phyloP scores from a whole-genome alignment of 73 alveolate genomes.

The Stentor roeselii region DNA sequence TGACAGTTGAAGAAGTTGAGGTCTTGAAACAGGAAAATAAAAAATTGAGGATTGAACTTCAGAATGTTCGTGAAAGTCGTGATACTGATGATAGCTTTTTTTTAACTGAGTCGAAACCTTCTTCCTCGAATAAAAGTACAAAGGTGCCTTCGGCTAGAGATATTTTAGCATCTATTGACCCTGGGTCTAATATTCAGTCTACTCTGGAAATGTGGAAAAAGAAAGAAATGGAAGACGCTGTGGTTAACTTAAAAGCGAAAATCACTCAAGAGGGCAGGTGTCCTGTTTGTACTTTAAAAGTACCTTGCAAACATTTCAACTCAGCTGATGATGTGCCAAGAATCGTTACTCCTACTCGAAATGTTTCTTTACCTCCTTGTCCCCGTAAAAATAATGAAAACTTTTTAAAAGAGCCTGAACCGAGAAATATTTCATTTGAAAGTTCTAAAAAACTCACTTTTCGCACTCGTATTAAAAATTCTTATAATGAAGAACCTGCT shows the following conservation, averaged over 20 bases:
- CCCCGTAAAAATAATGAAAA: constrained; percentile 22
- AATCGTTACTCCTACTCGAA: background rate
- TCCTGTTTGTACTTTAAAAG: constrained; percentile 52
- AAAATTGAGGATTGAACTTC: constrained; percentile 60
- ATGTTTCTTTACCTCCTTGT: background rate
- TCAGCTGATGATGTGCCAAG: constrained; percentile 33
- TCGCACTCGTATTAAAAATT: background rate
- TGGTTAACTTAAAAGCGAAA: constrained; percentile 38
- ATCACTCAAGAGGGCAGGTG: constrained; percentile 44
- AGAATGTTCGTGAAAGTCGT: background rate
- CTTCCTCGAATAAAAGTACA: background rate
- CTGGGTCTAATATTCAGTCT: constrained; percentile 8
- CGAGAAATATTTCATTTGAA: background rate
- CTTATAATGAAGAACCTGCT: constrained; percentile 24
- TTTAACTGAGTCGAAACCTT: background rate
- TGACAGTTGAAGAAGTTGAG: constrained; percentile 55
- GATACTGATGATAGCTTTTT: constrained; percentile 7
- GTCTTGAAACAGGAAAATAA: constrained; percentile 71
- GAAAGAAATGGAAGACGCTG: constrained; percentile 38
- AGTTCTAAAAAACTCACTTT: background rate
- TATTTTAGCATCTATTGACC: background rate
- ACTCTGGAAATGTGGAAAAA: background rate
- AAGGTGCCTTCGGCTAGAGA: background rate
- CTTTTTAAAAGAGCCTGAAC: background rate
- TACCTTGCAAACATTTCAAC: constrained; percentile 57